Conservation (phyloP, 1,284 basidiomycete genomes). For the Bjerkandera adusta region DNA sequence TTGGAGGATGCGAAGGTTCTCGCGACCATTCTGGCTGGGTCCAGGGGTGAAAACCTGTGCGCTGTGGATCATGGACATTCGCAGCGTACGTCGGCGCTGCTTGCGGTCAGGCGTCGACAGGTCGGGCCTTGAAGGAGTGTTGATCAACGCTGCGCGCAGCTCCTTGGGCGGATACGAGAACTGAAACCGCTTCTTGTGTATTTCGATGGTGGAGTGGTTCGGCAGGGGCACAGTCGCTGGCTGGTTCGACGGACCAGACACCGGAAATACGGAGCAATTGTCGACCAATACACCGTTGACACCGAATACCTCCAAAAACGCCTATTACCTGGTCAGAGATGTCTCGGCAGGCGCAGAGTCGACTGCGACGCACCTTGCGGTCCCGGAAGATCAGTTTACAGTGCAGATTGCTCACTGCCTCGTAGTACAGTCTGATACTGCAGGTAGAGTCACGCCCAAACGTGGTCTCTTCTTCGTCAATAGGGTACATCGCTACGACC, state of each 20-base stretch:
- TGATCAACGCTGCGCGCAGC: conserved; percentile 51
- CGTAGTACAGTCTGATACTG: conserved; percentile 66
- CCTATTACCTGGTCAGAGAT: conserved; percentile 36
- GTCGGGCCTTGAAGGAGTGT: conserved; percentile 39
- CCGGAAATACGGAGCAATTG: conserved; percentile 54
- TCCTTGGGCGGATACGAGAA: conserved; percentile 75
- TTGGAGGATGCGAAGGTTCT: conserved; percentile 61
- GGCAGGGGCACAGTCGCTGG: conserved; percentile 57
- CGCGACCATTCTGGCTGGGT: conserved; percentile 53
- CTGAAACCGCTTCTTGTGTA: conserved; percentile 63
- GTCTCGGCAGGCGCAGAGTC: background rate
- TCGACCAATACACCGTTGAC: conserved; percentile 56
- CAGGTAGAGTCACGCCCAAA: conserved; percentile 64
- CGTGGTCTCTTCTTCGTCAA: conserved; percentile 64
- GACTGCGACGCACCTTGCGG: conserved; percentile 46
- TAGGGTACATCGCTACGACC: conserved; percentile 62
- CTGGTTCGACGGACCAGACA: conserved; percentile 31
- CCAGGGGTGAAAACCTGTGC: conserved; percentile 70
- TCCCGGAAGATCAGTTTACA: conserved; percentile 65
- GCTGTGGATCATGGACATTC: conserved; percentile 72
- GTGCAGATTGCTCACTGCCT: conserved; percentile 56
- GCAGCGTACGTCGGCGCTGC: conserved; percentile 43
- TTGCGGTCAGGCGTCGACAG: conserved; percentile 20
- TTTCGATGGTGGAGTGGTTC: conserved; percentile 64
- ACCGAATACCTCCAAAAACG: conserved; percentile 63